Base-by-base conservation (phyloP, 2,329 filamentous ascomycete species). In the Alternaria ventricosa region DNA sequence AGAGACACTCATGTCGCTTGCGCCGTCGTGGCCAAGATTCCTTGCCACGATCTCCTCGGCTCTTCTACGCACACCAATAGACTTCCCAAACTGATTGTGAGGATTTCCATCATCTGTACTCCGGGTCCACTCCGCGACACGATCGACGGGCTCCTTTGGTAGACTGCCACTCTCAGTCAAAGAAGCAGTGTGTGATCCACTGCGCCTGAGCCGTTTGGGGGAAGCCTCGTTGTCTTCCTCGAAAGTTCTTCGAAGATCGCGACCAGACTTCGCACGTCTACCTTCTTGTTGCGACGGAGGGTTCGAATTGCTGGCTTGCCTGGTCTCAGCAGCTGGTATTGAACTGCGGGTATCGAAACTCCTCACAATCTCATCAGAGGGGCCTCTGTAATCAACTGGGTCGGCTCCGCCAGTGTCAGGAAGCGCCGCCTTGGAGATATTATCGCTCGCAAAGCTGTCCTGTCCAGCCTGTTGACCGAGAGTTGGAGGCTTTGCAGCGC, bases 21-120 rank as follows among this genome's bases (percentile, higher is more conserved):
- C 69, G 27, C 71, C 71, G 51, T 77, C 71, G 15, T 76, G 69
- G 44, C 70, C 71, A n/a, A 74, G 63, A 43, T 55, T 63, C 20
- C 58, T 64, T 23, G 70, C 60, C 22, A 64, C 62, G 55, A 64
- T 64, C 1, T 67, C 63, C 36, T 67, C 60, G 10, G 61, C 15
- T 36, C 60, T 62, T 49, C 46, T 54, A 6, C 43, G 46, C 28
- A 58, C 44, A 46, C 55, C 47, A 15, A 60, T 41, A 11, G 60
- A 62, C 36, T 68, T 67, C 18, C 65, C 60, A 41, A 61, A 61
- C 18, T 64, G 61, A 15, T 57, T 51, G 18, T 57, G 53, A 51
- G 36, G 50, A 10, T 44, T 57, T 27, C 64, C 54, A 6, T 50
- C 5, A 57, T 63, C 36, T 20, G 56, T 50, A 22, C 55, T 53